Evolutionary conservation across 2,329 filamentous ascomycete species (phyloP).

Genomic region (Venturia oleaginea): DNA sequence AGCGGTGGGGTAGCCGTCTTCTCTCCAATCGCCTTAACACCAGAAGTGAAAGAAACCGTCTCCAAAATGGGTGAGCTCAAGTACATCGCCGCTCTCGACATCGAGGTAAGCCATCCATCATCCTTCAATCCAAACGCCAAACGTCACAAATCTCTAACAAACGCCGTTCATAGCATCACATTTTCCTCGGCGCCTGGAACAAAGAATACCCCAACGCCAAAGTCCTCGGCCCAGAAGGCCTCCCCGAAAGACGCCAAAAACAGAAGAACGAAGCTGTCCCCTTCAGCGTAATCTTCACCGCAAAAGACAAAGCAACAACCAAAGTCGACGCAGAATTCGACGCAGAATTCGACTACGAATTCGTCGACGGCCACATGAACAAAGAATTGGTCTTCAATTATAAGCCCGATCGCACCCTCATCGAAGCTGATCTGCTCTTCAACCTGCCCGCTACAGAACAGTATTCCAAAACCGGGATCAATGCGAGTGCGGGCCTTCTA

Average conservation of each 20-base stretch:
- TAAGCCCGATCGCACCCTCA: slow-evolving; percentile 67
- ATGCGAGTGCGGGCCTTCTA: slow-evolving; percentile 47
- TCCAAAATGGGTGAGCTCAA: slow-evolving; percentile 55
- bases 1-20: slow-evolving; percentile 78
- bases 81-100: slow-evolving; percentile 81
- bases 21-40: slow-evolving; percentile 80
- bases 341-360: slow-evolving; percentile 74
- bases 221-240: slow-evolving; percentile 72
- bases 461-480: slow-evolving; percentile 48
- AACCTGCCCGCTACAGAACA: slow-evolving; percentile 85
- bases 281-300: slow-evolving; percentile 56
- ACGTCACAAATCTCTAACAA: neutral
- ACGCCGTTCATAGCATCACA: slow-evolving; percentile 57
- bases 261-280: slow-evolving; percentile 48
- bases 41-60: slow-evolving; percentile 56
- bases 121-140: neutral
- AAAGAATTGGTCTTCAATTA: slow-evolving; percentile 84
- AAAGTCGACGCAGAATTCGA: slow-evolving; percentile 71
- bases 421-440: slow-evolving; percentile 86
- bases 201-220: slow-evolving; percentile 67
- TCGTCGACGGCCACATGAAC: slow-evolving; percentile 69
- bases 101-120: slow-evolving; percentile 43
- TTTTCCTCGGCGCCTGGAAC: slow-evolving; percentile 82
- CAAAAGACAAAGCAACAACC: slow-evolving; percentile 26
- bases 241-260: slow-evolving; percentile 70